Evolutionary conservation across 2,329 filamentous ascomycete species (phyloP).

Genomic region (Paracorniculantispora psalliotae): DNA sequence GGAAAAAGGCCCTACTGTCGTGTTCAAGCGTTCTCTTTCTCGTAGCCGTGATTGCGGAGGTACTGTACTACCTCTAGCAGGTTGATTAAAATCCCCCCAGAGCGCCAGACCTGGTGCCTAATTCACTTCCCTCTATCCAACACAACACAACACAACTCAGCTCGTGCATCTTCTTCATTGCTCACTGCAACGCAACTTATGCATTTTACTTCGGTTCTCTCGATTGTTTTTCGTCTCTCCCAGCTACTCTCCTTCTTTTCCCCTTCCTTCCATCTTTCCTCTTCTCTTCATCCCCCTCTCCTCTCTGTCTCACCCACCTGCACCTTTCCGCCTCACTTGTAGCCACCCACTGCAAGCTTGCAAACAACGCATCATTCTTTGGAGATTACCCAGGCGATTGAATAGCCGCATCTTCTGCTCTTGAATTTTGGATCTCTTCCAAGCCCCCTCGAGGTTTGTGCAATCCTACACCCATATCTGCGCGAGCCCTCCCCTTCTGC

Average conservation of each 20-base stretch:
- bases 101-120: neutral
- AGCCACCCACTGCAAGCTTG: neutral
- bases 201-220: slow-evolving; percentile 2
- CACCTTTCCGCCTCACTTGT: neutral
- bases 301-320: slow-evolving; percentile 3
- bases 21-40: neutral
- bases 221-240: neutral
- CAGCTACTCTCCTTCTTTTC: neutral
- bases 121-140: neutral
- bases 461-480: neutral
- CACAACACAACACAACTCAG: neutral
- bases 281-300: neutral
- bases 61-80: neutral
- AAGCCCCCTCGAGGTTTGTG: neutral
- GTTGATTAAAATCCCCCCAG: neutral
- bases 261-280: neutral
- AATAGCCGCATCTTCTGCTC: neutral
- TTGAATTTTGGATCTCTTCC: neutral
- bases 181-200: neutral
- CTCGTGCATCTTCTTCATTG: slow-evolving; percentile 8
- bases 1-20: slow-evolving; percentile 1
- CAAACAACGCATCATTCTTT: slow-evolving; percentile 9
- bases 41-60: neutral
- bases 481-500: neutral
- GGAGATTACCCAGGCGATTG: slow-evolving; percentile 1